Conservation (phyloP, 2,329 filamentous ascomycete genomes). For the Neofusicoccum cordaticola region DNA sequence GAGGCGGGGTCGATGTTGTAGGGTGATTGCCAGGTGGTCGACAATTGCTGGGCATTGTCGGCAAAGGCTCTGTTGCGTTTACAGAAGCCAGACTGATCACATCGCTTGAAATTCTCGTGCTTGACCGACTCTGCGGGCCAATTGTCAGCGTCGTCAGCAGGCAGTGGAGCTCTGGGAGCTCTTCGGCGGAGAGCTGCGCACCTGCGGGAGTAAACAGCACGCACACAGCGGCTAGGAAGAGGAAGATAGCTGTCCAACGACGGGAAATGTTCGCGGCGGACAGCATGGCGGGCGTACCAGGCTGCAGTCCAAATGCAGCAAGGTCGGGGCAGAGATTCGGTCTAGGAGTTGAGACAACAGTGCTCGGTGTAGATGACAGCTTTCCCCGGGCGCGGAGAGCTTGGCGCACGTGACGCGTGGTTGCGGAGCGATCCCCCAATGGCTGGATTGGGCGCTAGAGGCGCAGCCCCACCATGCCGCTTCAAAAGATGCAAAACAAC, state of each 20-base stretch:
- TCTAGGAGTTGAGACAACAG: not conserved
- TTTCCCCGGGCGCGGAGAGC: constrained; percentile 17
- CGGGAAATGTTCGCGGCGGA: constrained; percentile 43
- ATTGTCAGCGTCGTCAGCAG: not conserved
- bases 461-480: constrained; percentile 15
- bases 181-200: constrained; percentile 23
- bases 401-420: constrained; percentile 10
- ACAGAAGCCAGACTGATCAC: constrained; percentile 93
- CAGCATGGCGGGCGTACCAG: constrained; percentile 6
- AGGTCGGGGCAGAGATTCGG: not conserved
- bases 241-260: constrained; percentile 58
- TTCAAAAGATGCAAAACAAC: constrained; percentile 18
- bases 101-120: constrained; percentile 96
- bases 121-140: constrained; percentile 60
- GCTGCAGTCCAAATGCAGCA: constrained; percentile 16
- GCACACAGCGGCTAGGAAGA: constrained; percentile 33
- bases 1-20: constrained; percentile 74
- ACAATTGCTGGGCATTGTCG: constrained; percentile 66
- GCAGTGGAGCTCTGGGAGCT: constrained; percentile 9
- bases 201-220: constrained; percentile 36
- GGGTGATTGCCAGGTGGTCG: constrained; percentile 71
- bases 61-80: constrained; percentile 90
- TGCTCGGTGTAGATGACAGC: constrained; percentile 9
- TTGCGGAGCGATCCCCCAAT: constrained; percentile 10
- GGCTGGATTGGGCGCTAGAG: constrained; percentile 9